phyloP scores from a whole-genome alignment of 331 rosid species.

The Ulmus americana region DNA sequence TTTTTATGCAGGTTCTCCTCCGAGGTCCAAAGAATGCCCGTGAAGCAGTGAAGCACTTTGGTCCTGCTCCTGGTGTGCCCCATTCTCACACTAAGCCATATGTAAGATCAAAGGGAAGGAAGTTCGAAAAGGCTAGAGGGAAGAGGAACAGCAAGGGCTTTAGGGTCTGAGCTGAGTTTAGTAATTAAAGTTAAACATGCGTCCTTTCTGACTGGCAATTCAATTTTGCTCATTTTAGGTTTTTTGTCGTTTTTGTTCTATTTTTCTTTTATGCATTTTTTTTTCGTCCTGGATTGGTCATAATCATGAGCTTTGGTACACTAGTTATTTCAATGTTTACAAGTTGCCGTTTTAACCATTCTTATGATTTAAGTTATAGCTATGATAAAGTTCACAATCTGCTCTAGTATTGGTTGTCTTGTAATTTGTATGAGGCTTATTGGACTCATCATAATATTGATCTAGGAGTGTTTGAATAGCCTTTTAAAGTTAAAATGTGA shows the following conservation, averaged over 20 bases:
- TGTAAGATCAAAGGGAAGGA: constrained; percentile 69
- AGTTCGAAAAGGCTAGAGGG: constrained; percentile 83
- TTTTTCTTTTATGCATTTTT: neutral
- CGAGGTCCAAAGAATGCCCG: constrained; percentile 79
- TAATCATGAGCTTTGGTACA: neutral
- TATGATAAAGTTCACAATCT: no score
- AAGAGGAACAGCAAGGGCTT: constrained; percentile 71
- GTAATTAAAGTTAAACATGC: neutral
- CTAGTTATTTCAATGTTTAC: neutral
- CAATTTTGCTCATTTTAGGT: constrained; percentile 17
- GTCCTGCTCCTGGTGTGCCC: constrained; percentile 89
- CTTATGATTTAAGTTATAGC: neutral
- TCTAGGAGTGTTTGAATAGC: no score
- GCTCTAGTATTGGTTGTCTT: no score
- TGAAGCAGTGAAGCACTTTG: constrained; percentile 87
- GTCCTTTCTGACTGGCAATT: constrained; percentile 22
- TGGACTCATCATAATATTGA: neutral
- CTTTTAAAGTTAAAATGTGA: no score
- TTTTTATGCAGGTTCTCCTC: constrained; percentile 51
- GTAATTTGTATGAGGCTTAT: neutral
- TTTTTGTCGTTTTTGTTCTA: neutral
- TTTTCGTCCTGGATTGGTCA: neutral
- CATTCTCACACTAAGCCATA: constrained; percentile 89
- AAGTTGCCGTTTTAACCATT: neutral
- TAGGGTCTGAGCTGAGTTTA: constrained; percentile 41